Evolutionary conservation across 345 rosid genomes (phyloP).

Genomic region (Hevea brasiliensis): DNA sequence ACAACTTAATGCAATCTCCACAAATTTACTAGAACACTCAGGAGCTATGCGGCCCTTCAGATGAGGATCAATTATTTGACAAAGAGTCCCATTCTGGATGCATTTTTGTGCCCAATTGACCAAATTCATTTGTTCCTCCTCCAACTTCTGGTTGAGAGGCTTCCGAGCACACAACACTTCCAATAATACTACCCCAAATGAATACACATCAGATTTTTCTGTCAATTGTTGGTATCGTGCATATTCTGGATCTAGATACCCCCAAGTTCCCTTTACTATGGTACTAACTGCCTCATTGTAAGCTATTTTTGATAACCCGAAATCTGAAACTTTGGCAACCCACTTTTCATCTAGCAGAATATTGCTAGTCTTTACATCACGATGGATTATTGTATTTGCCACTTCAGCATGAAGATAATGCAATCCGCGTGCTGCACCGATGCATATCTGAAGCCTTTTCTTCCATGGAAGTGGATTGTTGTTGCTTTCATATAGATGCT

Average conservation of each 20-base stretch:
- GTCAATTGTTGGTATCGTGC: constrained; percentile 26
- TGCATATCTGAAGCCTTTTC: constrained; percentile 41
- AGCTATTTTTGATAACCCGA: constrained; percentile 32
- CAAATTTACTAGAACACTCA: not conserved
- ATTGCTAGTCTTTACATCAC: constrained; percentile 54
- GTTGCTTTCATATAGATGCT: constrained; percentile 25
- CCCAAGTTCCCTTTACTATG: constrained; percentile 31
- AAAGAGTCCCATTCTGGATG: not conserved
- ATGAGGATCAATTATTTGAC: not conserved
- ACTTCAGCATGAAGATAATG: constrained; percentile 29
- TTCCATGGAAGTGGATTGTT: constrained; percentile 36
- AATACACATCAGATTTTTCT: constrained; percentile 38
- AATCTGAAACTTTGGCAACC: constrained; percentile 39
- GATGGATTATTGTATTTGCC: constrained; percentile 40
- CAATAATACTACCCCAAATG: constrained; percentile 35
- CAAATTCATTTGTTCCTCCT: not conserved
- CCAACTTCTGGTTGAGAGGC: not conserved
- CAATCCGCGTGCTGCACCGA: constrained; percentile 44
- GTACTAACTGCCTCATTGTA: constrained; percentile 24
- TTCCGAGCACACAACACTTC: constrained; percentile 1
- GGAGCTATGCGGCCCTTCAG: not conserved
- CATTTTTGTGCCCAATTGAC: not conserved
- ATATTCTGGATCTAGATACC: constrained; percentile 39
- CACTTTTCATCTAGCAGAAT: constrained; percentile 47
- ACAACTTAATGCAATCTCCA: constrained; percentile 26